These are phyloP conservation scores for Vitis hybrid DNA, from an alignment of 177 flowering plant species.

Conservation along the genomic window DNA sequence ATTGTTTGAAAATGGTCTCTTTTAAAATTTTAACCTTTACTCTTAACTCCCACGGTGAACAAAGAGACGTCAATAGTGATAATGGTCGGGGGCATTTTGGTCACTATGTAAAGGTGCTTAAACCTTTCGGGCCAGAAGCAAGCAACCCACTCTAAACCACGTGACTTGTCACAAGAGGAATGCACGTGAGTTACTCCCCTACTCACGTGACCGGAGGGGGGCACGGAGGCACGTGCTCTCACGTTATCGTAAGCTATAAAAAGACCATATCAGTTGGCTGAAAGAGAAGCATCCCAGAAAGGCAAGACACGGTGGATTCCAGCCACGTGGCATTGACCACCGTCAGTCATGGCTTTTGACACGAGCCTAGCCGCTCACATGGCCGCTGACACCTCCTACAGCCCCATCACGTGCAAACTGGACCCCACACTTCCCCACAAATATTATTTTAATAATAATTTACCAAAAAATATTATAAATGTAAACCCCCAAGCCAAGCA, in stretches of 20 bases:
- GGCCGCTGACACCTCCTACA: constrained; percentile 48
- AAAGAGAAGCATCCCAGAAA: constrained; percentile 14
- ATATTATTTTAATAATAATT: background rate
- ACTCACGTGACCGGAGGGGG: constrained; percentile 21
- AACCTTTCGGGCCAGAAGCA: constrained; percentile 4
- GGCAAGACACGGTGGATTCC: constrained; percentile 9
- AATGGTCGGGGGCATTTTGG: background rate
- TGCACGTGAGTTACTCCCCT: constrained; percentile 17
- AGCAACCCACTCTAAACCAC: constrained; percentile 12
- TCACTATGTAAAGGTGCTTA: background rate
- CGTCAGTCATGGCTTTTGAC: constrained; percentile 56
- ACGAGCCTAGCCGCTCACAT: constrained; percentile 56
- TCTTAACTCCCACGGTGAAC: background rate
- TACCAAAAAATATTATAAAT: constrained; percentile 6
- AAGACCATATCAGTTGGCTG: constrained; percentile 1
- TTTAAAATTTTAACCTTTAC: no score
- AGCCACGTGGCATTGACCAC: constrained; percentile 57
- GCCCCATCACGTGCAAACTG: constrained; percentile 52
- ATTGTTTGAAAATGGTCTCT: no score
- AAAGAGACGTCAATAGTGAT: background rate
- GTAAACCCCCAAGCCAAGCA: constrained; percentile 47
- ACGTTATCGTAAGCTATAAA: constrained; percentile 20
- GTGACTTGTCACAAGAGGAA: constrained; percentile 11
- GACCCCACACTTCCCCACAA: constrained; percentile 34
- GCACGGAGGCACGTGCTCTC: constrained; percentile 33